A percentile compares a stretch with the other conserved stretches of the same genome.
Conservation (phyloP, 345 rosid species). For the Arabis alpina region DNA sequence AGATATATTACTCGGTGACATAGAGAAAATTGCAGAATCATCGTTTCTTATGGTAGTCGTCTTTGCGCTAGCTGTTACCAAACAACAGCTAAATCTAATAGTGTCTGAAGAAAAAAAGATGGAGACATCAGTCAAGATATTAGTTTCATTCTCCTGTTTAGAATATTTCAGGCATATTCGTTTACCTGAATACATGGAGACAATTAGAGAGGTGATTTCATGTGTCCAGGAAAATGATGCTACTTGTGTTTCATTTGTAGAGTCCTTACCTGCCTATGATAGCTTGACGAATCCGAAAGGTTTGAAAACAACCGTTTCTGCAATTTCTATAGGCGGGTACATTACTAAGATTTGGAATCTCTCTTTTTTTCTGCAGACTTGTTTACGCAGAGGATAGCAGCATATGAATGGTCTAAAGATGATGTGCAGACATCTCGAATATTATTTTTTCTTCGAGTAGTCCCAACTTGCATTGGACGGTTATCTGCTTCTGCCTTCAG, state of each 20-base stretch:
- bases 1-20: slow-evolving; percentile 56
- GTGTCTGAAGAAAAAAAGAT: slow-evolving; percentile 60
- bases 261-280: slow-evolving; percentile 75
- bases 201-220: slow-evolving; percentile 71
- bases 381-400: slow-evolving; percentile 49
- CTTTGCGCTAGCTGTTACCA: slow-evolving; percentile 76
- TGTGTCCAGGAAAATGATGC: slow-evolving; percentile 77
- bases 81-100: slow-evolving; percentile 58
- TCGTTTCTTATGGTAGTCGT: slow-evolving; percentile 90
- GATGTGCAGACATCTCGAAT: slow-evolving; percentile 93
- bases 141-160: slow-evolving; percentile 77
- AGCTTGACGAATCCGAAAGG: slow-evolving; percentile 77
- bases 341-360: slow-evolving; percentile 13
- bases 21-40: slow-evolving; percentile 89
- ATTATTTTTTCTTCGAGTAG: slow-evolving; percentile 83
- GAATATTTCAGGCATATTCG: slow-evolving; percentile 87
- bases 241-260: slow-evolving; percentile 68
- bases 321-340: slow-evolving; percentile 12
- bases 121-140: slow-evolving; percentile 68
- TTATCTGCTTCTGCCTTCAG: slow-evolving; percentile 66
- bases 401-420: slow-evolving; percentile 78
- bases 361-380: slow-evolving; percentile 28
- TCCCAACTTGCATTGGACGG: slow-evolving; percentile 80
- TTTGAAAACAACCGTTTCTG: slow-evolving; percentile 36
- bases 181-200: slow-evolving; percentile 88